These are phyloP conservation scores for Solanum chilense DNA, from an alignment of 257 asterid genomes.

Conservation along the genomic window DNA sequence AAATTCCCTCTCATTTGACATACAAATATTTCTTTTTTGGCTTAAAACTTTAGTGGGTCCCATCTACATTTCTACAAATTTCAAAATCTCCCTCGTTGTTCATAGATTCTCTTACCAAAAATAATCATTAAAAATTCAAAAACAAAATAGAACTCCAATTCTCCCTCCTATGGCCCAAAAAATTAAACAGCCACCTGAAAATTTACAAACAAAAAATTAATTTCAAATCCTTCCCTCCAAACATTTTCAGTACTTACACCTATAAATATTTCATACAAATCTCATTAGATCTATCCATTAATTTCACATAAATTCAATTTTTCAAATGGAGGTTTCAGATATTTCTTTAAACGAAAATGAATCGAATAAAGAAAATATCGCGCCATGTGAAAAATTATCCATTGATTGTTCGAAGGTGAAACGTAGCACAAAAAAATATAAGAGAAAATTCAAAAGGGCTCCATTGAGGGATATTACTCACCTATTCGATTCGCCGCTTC, in stretches of 20 bases:
- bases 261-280: neutral
- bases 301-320: neutral
- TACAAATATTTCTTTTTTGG: neutral
- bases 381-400: slow-evolving; percentile 6
- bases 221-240: slow-evolving; percentile 17
- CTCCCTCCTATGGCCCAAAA: neutral
- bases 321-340: neutral
- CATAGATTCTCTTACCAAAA: neutral
- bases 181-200: neutral
- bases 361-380: slow-evolving; percentile 38
- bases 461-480: slow-evolving; percentile 43
- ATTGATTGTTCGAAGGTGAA: neutral
- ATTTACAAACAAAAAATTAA: neutral
- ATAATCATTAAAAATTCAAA: neutral
- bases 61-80: neutral
- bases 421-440: neutral
- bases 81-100: slow-evolving; percentile 1
- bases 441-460: slow-evolving; percentile 9
- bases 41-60: neutral
- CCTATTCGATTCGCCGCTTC: neutral
- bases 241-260: neutral
- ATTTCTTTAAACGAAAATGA: neutral
- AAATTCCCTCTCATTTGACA: too few species aligned
- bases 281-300: neutral
- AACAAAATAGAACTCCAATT: neutral